These are phyloP conservation scores for Solanum neorickii DNA, from an alignment of 257 asterid species.

Conservation along the genomic window DNA sequence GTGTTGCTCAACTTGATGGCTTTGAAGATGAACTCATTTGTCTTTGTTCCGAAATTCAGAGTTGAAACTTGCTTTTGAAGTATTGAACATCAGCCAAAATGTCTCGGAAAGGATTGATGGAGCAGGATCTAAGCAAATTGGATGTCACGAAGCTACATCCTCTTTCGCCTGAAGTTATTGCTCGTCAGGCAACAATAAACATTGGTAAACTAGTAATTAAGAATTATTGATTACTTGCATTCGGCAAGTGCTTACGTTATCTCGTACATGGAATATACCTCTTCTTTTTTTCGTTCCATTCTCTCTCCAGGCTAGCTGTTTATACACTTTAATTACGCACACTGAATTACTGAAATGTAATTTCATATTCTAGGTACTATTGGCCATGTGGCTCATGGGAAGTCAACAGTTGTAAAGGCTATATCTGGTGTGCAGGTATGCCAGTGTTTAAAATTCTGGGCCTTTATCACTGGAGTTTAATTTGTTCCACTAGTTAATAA, in stretches of 20 bases:
- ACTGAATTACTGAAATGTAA: not conserved
- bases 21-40: not conserved
- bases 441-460: not conserved
- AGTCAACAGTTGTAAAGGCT: not conserved
- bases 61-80: not conserved
- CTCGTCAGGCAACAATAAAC: slow-evolving; percentile 96
- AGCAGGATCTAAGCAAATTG: slow-evolving; percentile 85
- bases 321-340: not conserved
- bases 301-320: not conserved
- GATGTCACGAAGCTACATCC: slow-evolving; percentile 77
- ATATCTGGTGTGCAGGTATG: slow-evolving; percentile 1
- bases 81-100: slow-evolving; percentile 23
- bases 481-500: not conserved
- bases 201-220: slow-evolving; percentile 35
- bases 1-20: not conserved
- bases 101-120: slow-evolving; percentile 86
- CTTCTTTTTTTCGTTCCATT: not conserved
- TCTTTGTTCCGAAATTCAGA: not conserved
- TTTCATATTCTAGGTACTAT: slow-evolving; percentile 55
- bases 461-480: not conserved
- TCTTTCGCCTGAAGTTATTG: slow-evolving; percentile 94
- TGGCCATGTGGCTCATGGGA: slow-evolving; percentile 96
- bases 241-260: not conserved
- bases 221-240: not conserved
- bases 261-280: not conserved